Conservation (phyloP, 2,329 filamentous ascomycete genomes). For the Trichophyton simii region DNA sequence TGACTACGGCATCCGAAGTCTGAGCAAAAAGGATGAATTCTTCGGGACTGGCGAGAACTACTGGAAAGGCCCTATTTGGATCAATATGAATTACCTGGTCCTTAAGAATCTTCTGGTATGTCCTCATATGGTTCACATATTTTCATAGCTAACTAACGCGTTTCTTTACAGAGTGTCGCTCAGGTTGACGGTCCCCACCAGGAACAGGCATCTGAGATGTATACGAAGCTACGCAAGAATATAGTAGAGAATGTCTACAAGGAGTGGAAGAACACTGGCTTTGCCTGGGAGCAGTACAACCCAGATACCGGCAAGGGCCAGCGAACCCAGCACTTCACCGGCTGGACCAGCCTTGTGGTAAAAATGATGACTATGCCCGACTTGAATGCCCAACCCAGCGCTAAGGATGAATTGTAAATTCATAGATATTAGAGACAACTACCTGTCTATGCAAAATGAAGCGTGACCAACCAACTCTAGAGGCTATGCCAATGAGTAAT, state of each 20-base stretch:
- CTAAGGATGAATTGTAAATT: constrained; percentile 39
- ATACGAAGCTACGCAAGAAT: constrained; percentile 65
- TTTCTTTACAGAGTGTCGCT: constrained; percentile 46
- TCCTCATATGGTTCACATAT: constrained; percentile 15
- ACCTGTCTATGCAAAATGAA: constrained; percentile 10
- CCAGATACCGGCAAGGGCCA: constrained; percentile 88
- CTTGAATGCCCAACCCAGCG: constrained; percentile 27
- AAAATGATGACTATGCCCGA: constrained; percentile 96
- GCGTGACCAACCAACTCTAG: constrained; percentile 5
- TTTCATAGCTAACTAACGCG: constrained; percentile 6
- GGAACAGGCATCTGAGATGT: constrained; percentile 57
- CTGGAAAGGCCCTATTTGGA: constrained; percentile 90
- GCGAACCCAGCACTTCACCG: constrained; percentile 92
- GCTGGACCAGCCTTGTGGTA: constrained; percentile 96
- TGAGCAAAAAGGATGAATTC: constrained; percentile 69
- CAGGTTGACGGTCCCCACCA: constrained; percentile 54
- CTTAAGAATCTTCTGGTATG: constrained; percentile 65
- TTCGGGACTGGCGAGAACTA: constrained; percentile 94
- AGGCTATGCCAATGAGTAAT: neutral
- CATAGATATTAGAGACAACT: constrained; percentile 2
- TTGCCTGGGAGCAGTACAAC: constrained; percentile 98
- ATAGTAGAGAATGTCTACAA: constrained; percentile 79
- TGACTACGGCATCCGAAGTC: constrained; percentile 70
- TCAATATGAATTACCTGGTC: constrained; percentile 89
- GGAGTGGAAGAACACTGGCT: constrained; percentile 81